Conservation (phyloP, 352 stramenopile genomes). For the Globisporangium heterothallicum region DNA sequence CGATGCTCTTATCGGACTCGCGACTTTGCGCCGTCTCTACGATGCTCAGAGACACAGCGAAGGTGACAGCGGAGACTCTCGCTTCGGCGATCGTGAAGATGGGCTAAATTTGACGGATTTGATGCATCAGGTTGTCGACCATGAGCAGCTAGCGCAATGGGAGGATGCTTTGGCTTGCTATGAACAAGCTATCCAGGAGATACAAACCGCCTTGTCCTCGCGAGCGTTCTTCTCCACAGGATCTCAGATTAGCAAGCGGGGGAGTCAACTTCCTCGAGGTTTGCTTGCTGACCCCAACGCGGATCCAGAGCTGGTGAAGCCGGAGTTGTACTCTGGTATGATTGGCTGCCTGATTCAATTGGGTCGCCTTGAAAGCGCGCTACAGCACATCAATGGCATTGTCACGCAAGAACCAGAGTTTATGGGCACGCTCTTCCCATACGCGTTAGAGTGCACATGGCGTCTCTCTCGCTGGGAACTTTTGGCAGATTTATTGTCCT, state of each 20-base stretch:
- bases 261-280: conserved; percentile 15
- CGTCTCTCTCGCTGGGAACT: conserved; percentile 82
- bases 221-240: conserved; percentile 17
- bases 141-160: conserved; percentile 69
- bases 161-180: conserved; percentile 75
- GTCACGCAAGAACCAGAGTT: conserved; percentile 71
- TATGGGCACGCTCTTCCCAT: conserved; percentile 75
- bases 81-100: conserved; percentile 23
- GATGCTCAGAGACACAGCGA: conserved; percentile 33
- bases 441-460: conserved; percentile 81
- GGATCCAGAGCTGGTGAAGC: conserved; percentile 58
- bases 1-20: conserved; percentile 53
- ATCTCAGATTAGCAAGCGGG: not conserved
- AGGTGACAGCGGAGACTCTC: conserved; percentile 13
- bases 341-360: conserved; percentile 83
- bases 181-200: conserved; percentile 70
- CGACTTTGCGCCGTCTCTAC: conserved; percentile 47
- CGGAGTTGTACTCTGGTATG: conserved; percentile 75
- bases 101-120: conserved; percentile 54
- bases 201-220: conserved; percentile 42
- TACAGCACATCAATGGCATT: conserved; percentile 86
- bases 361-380: conserved; percentile 71
- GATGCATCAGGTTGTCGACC: conserved; percentile 64
- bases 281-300: conserved; percentile 23
- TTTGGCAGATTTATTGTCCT: conserved; percentile 64